Evolutionary conservation across 202 grass and related monocot species (phyloP).

Genomic region (Elaeis oleifera): DNA sequence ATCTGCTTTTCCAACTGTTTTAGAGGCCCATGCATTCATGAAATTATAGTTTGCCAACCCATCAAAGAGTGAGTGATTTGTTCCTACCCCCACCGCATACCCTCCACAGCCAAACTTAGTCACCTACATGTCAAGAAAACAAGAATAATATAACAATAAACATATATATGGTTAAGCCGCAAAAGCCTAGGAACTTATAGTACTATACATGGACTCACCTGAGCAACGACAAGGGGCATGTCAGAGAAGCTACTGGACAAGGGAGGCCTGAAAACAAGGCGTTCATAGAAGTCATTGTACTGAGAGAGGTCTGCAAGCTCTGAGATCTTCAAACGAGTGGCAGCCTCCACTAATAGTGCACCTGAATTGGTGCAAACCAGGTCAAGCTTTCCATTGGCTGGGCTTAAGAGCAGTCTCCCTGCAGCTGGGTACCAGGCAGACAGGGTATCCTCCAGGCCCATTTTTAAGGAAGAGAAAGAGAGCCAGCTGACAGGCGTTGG

Average conservation of each 20-base stretch:
- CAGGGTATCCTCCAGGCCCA: constrained; percentile 16
- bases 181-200: too few species aligned
- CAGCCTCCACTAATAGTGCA: constrained; percentile 17
- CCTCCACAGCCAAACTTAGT: constrained; percentile 25
- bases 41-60: constrained; percentile 21
- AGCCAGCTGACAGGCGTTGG: background rate
- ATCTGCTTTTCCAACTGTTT: background rate
- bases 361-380: constrained; percentile 14
- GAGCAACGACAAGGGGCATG: constrained; percentile 15
- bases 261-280: constrained; percentile 13
- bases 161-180: background rate
- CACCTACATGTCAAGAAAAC: constrained; percentile 7
- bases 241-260: background rate
- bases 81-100: constrained; percentile 16
- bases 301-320: constrained; percentile 24
- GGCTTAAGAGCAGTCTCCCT: constrained; percentile 8
- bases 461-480: constrained; percentile 27
- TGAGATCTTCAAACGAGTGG: constrained; percentile 11
- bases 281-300: constrained; percentile 18
- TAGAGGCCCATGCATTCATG: constrained; percentile 14
- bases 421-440: constrained; percentile 23
- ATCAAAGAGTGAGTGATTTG: constrained; percentile 22
- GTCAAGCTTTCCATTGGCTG: background rate
- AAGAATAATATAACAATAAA: background rate
- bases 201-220: background rate